Conservation (phyloP, 805 yeast genomes). For the Wickerhamiella australiensis region DNA sequence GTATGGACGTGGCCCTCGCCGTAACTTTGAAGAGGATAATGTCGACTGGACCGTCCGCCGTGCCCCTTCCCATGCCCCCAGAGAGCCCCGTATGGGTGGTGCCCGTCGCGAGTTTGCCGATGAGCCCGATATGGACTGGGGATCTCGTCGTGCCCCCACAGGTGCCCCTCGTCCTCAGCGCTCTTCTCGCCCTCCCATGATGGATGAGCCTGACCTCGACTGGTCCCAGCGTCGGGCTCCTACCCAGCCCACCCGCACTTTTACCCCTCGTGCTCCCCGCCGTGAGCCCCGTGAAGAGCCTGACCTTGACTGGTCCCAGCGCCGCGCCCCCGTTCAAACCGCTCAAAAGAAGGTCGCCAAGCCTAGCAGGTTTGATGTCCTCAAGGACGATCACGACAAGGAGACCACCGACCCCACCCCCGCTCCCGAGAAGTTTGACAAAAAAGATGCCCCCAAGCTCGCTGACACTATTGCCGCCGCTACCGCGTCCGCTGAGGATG, state of each 20-base stretch:
- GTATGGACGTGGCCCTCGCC: constrained; percentile 9
- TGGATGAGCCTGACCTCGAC: constrained; percentile 44
- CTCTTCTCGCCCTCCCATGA: not conserved
- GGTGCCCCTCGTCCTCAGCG: constrained; percentile 9
- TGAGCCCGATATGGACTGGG: constrained; percentile 21
- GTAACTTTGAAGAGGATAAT: constrained; percentile 13
- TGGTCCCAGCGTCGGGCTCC: constrained; percentile 19
- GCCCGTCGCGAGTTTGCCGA: constrained; percentile 29
- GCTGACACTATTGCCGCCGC: constrained; percentile 12
- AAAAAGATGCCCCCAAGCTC: not conserved
- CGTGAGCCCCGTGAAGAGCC: constrained; percentile 25
- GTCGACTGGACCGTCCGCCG: constrained; percentile 22
- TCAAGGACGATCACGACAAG: constrained; percentile 17
- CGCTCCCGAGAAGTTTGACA: not conserved
- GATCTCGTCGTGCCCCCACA: constrained; percentile 17
- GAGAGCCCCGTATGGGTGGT: constrained; percentile 20
- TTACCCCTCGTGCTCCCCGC: constrained; percentile 19
- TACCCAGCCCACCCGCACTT: constrained; percentile 10
- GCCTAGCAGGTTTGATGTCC: constrained; percentile 20
- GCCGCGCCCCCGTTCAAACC: constrained; percentile 15
- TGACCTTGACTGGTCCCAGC: constrained; percentile 1
- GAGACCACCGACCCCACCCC: constrained; percentile 3
- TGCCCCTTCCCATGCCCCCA: constrained; percentile 19
- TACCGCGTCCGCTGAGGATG: constrained; percentile 9
- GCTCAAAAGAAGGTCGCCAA: constrained; percentile 29